phyloP scores from a whole-genome alignment of 208 protist species.

The Acanthamoeba royreba region DNA sequence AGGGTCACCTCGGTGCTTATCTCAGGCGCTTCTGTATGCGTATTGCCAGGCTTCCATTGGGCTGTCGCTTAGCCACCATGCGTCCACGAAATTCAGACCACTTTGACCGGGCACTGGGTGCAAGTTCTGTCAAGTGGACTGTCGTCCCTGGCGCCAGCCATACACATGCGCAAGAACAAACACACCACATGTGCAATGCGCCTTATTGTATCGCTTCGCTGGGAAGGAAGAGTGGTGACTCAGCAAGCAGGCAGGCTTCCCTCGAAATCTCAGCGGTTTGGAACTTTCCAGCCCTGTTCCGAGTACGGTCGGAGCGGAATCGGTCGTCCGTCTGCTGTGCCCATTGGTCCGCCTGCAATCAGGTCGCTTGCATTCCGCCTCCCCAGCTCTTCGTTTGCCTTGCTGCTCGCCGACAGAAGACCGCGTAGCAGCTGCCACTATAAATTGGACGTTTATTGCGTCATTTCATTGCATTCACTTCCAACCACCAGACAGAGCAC shows the following conservation, averaged over 20 bases:
- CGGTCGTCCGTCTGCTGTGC: background rate
- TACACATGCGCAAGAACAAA: too few species aligned
- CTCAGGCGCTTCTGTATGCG: background rate
- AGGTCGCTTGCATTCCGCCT: too few species aligned
- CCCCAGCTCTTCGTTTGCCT: too few species aligned
- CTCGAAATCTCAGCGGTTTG: background rate
- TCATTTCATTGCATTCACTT: background rate
- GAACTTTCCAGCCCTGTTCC: background rate
- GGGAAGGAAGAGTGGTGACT: background rate
- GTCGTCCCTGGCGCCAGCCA: background rate
- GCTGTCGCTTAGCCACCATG: background rate
- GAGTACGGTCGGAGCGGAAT: background rate
- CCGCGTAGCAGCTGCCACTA: background rate
- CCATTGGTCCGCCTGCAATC: background rate
- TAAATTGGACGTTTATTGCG: background rate
- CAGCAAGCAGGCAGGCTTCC: slow-evolving; percentile 11
- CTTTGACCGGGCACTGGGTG: background rate
- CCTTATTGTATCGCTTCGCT: background rate
- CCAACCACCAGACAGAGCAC: background rate
- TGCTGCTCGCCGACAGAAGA: background rate
- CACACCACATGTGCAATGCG: too few species aligned
- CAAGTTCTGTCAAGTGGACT: background rate
- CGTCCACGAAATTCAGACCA: background rate
- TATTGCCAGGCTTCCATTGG: background rate
- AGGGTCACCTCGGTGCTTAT: background rate